Percentiles rank a stretch among this genome's conserved stretches.
Evolutionary conservation across 2,329 filamentous ascomycete species (phyloP).

Genomic region (Elsinoe perseae): DNA sequence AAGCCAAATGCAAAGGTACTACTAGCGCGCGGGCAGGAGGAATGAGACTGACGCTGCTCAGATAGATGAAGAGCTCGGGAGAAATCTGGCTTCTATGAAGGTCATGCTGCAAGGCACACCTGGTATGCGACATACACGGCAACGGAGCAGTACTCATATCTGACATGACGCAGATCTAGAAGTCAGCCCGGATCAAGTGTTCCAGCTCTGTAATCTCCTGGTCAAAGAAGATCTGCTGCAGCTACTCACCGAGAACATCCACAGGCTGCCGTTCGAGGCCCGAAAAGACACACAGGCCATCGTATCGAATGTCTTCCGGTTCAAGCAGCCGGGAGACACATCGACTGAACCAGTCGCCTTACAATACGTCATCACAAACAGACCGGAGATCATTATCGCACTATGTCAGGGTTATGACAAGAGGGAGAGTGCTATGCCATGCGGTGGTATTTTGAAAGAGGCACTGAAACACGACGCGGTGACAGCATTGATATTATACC

Average conservation of each 20-base stretch:
- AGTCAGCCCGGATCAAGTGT: slow-evolving; percentile 77
- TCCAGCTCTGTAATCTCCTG: slow-evolving; percentile 73
- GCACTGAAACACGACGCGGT: slow-evolving; percentile 86
- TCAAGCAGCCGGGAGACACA: slow-evolving; percentile 60
- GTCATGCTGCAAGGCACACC: slow-evolving; percentile 85
- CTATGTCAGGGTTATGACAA: slow-evolving; percentile 84
- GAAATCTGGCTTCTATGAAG: slow-evolving; percentile 85
- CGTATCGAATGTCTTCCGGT: slow-evolving; percentile 90
- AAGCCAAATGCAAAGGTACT: slow-evolving; percentile 50
- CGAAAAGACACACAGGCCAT: slow-evolving; percentile 94
- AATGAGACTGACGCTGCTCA: slow-evolving; percentile 32
- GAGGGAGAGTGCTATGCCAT: slow-evolving; percentile 84
- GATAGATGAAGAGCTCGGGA: slow-evolving; percentile 78
- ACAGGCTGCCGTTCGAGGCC: slow-evolving; percentile 86
- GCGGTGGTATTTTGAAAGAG: slow-evolving; percentile 81
- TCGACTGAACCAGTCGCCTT: slow-evolving; percentile 74
- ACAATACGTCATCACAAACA: slow-evolving; percentile 77
- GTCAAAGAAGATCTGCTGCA: slow-evolving; percentile 86
- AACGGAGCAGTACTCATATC: slow-evolving; percentile 2
- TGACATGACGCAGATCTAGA: slow-evolving; percentile 62
- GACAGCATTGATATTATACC: slow-evolving; percentile 84
- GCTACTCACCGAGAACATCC: slow-evolving; percentile 71
- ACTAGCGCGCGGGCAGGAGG: slow-evolving; percentile 1
- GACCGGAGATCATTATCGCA: slow-evolving; percentile 79
- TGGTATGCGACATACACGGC: slow-evolving; percentile 46